phyloP scores from a whole-genome alignment of 2,329 filamentous ascomycete genomes.

The Periconia sp. region DNA sequence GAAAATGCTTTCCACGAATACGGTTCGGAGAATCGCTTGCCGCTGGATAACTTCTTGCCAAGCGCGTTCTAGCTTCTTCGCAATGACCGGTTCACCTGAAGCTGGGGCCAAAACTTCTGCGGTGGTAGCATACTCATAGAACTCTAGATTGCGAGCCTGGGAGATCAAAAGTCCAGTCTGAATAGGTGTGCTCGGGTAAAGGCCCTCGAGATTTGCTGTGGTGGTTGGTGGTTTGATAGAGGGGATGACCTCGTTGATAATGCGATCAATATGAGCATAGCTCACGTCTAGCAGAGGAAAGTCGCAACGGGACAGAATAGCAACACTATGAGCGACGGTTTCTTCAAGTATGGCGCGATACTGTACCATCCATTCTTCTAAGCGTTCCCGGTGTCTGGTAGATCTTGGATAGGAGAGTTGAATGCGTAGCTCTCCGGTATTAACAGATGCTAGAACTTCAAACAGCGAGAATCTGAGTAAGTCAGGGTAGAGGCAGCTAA shows the following conservation, averaged over 20 bases:
- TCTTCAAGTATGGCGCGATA: background rate
- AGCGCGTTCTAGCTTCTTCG: conserved; percentile 6
- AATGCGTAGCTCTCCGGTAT: background rate
- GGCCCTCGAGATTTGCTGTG: no score
- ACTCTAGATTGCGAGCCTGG: no score
- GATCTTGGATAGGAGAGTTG: background rate
- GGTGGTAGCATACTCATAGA: background rate
- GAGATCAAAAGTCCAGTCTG: no score
- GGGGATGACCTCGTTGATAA: no score
- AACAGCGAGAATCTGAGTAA: no score
- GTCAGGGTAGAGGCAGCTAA: no score
- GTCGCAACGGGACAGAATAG: conserved; percentile 14
- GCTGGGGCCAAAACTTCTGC: background rate
- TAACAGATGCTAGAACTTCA: no score
- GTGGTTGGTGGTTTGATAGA: no score
- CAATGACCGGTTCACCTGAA: background rate
- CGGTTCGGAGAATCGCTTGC: conserved; percentile 16
- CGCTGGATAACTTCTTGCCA: conserved; percentile 17
- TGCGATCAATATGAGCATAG: background rate
- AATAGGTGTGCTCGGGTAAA: no score
- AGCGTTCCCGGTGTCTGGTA: background rate
- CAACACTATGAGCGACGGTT: background rate
- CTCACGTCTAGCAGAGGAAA: conserved; percentile 4
- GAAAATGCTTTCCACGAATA: conserved; percentile 9
- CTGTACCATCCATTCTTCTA: background rate